Evolutionary conservation across 305 asterid genomes (phyloP).

Genomic region (Fraxinus sp.): DNA sequence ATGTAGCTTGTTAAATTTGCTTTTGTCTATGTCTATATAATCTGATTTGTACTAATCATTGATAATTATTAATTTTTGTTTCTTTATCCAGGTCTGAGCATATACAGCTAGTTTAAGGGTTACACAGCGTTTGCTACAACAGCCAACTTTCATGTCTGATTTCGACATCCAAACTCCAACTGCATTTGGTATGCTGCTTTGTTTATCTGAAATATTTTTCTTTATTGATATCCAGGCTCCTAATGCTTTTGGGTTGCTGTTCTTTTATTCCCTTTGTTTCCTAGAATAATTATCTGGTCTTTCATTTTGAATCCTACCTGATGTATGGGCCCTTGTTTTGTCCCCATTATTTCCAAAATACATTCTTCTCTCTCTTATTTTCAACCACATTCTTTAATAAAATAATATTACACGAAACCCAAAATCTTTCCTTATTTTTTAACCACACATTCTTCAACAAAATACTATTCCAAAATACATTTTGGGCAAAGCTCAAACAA

Average conservation of each 20-base stretch:
- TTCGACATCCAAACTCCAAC: slow-evolving; percentile 21
- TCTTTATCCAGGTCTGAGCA: slow-evolving; percentile 11
- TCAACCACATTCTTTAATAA: too few species aligned
- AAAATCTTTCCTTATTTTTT: too few species aligned
- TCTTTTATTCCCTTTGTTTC: neutral
- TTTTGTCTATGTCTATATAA: neutral
- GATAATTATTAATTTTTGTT: neutral
- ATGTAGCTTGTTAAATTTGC: neutral
- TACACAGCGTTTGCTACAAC: neutral
- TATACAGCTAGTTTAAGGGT: neutral
- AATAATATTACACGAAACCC: too few species aligned
- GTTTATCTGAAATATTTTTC: neutral
- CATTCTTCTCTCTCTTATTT: too few species aligned
- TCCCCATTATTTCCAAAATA: too few species aligned
- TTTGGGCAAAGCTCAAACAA: too few species aligned
- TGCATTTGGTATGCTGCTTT: slow-evolving; percentile 9
- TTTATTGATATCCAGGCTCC: neutral
- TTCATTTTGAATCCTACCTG: neutral
- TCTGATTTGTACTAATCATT: neutral
- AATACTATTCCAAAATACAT: too few species aligned
- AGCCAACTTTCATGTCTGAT: slow-evolving; percentile 29
- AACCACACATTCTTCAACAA: too few species aligned
- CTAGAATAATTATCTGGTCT: neutral
- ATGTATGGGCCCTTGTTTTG: neutral
- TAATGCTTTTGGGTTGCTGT: slow-evolving; percentile 1